Base-by-base conservation (phyloP, 805 yeast genomes). In the Blastobotrys chiropterorum region DNA sequence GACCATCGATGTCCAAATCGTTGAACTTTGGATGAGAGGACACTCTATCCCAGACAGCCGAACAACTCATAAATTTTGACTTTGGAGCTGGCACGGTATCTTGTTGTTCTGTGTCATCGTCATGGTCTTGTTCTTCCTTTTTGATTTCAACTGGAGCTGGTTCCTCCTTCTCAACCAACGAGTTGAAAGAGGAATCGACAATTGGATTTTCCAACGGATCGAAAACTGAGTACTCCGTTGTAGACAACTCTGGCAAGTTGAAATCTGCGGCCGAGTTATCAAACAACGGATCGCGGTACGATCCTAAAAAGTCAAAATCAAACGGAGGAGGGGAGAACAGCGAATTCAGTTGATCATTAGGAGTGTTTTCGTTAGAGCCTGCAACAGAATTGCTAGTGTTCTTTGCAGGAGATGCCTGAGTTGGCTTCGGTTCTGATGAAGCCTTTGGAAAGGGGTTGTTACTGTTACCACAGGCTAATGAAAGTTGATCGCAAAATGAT, bases 41-140 rank as follows among this genome's bases (percentile, higher is more conserved):
- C 39, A 94, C 85, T 63, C 98, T 79, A 68, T 92, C 98, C 99
- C 99, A 94, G 14, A 92, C 85, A 59, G 90, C 97, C 0, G 95
- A 80, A 68, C 99, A 94, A 63, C 81, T 81, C 69, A 86, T 70
- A 59, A 67, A 57, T 53, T 59, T 62, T 38, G 60, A 55, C 17
- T 56, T 50, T 5, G 58, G 54, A 2, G 62, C 66, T 2, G 72
- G 70, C 19, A 68, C 69, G 6, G 59, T 55, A 17, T 65, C 69
- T 20, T 26, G 34, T 11, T 26, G 34, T 26, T 26, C 34, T 5
- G 5, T 26, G 34, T 57, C 62, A 7, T 51, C 58, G 5, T 47
- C 56, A 5, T 26, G 34, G 43, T 6, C 38, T 39, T 20, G 11
- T 47, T 41, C n/a, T 44, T 48, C 14, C 11, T 26, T 26, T 11